Evolutionary conservation across 441 rosid genomes (phyloP), one percentile per base, ranked within the genome.

Genomic region (Manihot esculenta): DNA sequence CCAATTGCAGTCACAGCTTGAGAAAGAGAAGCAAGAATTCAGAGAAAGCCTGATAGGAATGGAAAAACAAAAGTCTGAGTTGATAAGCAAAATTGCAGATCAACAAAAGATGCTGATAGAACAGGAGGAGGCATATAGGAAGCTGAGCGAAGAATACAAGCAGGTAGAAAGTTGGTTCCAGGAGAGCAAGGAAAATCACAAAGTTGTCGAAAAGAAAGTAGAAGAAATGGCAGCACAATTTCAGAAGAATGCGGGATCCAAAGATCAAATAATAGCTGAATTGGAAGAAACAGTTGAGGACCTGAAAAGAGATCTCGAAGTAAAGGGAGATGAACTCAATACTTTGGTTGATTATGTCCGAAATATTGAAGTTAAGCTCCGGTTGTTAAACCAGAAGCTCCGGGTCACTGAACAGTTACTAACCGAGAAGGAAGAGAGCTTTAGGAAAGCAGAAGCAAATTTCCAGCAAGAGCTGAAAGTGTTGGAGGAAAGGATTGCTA

Each of bases 361-460:
- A 45, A 78, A 72, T 15, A 84, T 91, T 10, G 99, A 93, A 82
- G 94, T 95, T 9, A 87, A 85, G 81, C 97, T 93, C 48, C 88
- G 97, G 38, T 72, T 96, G 65, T 93, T 98, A 11, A 96, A 89
- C 88, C 99, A 96, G 88, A 93, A 96, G 78, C 96, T 91, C 48
- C 87, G 97, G 50, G 82, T 96, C 76, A 89, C 97, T 0, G 97
- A 95, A 42, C 99, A 95, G 68, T 78, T 86, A 58, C 83, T 95
- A 17, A 69, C 82, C 0, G 97, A 93, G 87, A 91, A 78, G 63
- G 99, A 95, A 82, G 95, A 87, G 65, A 76, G 74, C 70, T 77
- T 81, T 71, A 84, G 81, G 80, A 83, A 77, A 60, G 84, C 86
- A 13, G 97, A 90, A 84, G 88, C 83, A 50, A 82, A 78, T 82